Evolutionary conservation across 306 rosid species (phyloP).

Genomic region (Lablab purpureus): DNA sequence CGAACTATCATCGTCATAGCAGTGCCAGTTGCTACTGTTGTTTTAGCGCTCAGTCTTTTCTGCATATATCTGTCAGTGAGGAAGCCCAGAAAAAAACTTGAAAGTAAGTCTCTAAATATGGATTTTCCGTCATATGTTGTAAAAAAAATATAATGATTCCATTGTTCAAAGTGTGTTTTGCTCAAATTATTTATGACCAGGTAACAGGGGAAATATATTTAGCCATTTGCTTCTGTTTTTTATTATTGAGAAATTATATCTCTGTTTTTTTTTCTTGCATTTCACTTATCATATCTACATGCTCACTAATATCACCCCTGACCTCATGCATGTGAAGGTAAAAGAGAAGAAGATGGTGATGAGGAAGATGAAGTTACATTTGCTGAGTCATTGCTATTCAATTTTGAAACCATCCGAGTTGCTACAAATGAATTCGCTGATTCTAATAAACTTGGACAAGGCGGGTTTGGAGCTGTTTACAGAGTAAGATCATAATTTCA

Average conservation of each 20-base stretch:
- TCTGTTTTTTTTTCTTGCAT: not conserved
- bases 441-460: constrained; percentile 14
- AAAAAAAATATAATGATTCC: not conserved
- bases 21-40: constrained; percentile 7
- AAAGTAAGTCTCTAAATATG: constrained; percentile 19
- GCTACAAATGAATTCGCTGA: not conserved
- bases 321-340: not conserved
- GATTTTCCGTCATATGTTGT: not conserved
- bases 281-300: not conserved
- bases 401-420: not conserved
- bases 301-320: not conserved
- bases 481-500: not conserved
- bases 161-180: not conserved
- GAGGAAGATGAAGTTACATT: constrained; percentile 6
- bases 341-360: not conserved
- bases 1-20: constrained; percentile 2
- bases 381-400: not conserved
- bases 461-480: constrained; percentile 13
- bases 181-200: not conserved
- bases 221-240: not conserved
- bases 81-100: not conserved
- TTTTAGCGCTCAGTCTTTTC: not conserved
- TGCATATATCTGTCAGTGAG: constrained; percentile 15
- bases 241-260: too few relatives aligned
- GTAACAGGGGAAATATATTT: not conserved